Conservation (phyloP, 306 rosid species). For the Dalbergia cochinchinensis region DNA sequence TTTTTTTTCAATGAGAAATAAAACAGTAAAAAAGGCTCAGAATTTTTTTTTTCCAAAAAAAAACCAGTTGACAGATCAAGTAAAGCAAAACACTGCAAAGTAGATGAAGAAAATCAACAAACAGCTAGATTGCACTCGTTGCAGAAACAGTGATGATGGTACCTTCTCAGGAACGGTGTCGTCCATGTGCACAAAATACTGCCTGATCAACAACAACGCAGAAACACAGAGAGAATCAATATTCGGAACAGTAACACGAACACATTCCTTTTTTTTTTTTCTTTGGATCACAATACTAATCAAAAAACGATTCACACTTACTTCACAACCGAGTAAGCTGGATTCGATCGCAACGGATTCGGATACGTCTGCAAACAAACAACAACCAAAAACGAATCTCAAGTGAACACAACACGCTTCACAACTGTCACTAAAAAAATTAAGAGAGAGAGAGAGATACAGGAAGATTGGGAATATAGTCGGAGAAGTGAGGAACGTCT, state of each 20-base stretch:
- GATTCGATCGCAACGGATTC: constrained; percentile 93
- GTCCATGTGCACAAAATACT: constrained; percentile 88
- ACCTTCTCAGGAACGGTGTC: constrained; percentile 89
- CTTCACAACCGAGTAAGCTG: constrained; percentile 97
- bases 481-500: constrained; percentile 90
- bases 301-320: constrained; percentile 48
- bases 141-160: constrained; percentile 10
- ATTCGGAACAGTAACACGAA: background rate
- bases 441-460: constrained; percentile 41
- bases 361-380: constrained; percentile 66
- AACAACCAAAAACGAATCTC: background rate
- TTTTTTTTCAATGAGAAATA: constrained; percentile 17
- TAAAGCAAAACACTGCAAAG: constrained; percentile 8
- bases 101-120: constrained; percentile 20
- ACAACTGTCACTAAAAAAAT: background rate
- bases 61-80: background rate
- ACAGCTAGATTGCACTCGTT: background rate
- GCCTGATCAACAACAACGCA: constrained; percentile 57
- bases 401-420: constrained; percentile 14
- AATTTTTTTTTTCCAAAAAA: too few relatives aligned
- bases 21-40: background rate
- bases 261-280: constrained; percentile 7
- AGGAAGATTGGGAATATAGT: constrained; percentile 72
- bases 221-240: constrained; percentile 28
- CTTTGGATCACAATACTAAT: constrained; percentile 27